These are phyloP conservation scores for Chaetomium tenue DNA, from an alignment of 495 filamentous ascomycete species.

Conservation along the genomic window DNA sequence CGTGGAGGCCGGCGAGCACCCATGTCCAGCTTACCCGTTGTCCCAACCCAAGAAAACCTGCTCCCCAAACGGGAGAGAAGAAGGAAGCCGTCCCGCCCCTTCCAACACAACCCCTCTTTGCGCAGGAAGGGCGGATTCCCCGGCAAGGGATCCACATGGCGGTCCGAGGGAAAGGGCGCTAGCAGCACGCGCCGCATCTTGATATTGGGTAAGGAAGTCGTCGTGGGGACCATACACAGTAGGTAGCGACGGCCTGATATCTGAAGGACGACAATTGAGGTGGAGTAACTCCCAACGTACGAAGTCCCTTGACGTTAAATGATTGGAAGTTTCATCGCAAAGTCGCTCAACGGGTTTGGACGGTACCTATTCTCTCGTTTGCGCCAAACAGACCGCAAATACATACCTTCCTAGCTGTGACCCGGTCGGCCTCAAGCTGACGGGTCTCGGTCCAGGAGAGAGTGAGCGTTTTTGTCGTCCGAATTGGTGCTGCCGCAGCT, in stretches of 20 bases:
- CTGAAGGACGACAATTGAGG: too few relatives aligned
- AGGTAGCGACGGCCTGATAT: too few relatives aligned
- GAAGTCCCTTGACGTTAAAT: too few relatives aligned
- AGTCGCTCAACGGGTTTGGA: neutral
- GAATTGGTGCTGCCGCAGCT: constrained; percentile 21
- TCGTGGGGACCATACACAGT: too few relatives aligned
- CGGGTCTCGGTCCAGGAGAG: neutral
- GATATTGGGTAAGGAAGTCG: neutral
- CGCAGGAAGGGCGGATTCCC: neutral
- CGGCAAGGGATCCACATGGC: constrained; percentile 4
- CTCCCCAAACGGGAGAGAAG: constrained; percentile 4
- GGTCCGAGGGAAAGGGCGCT: constrained; percentile 8
- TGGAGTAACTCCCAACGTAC: too few relatives aligned
- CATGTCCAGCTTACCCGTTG: neutral
- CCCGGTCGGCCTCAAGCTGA: neutral
- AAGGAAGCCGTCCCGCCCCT: constrained; percentile 11
- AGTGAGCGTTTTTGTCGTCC: constrained; percentile 12
- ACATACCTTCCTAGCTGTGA: neutral
- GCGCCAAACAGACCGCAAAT: neutral
- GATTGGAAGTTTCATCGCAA: neutral
- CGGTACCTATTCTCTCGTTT: neutral
- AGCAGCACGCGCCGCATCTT: constrained; percentile 9
- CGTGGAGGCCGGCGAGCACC: neutral
- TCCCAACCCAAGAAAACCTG: neutral
- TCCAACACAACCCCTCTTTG: constrained; percentile 1